Evolutionary conservation across 2,329 filamentous ascomycete species (phyloP), one percentile per base, ranked within the genome.

Genomic region (Nannizziopsis arthrosporioides): DNA sequence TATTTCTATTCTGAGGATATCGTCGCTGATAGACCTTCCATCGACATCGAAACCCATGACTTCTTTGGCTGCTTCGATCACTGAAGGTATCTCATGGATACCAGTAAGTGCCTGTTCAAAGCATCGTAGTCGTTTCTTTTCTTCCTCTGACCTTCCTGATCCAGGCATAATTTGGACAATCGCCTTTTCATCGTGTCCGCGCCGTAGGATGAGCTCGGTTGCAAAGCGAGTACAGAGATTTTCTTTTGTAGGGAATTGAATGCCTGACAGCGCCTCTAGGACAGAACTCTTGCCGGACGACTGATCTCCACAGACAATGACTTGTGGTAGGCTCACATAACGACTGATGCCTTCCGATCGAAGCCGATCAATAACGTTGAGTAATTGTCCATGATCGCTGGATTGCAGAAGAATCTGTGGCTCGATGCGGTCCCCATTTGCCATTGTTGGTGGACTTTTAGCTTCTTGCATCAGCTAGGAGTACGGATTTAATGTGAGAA

Each of bases 311-410:
- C 59, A 62, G 3, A 63, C 59, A 2, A 63, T 52, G 3, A 62
- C 17, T 39, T 62, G 60, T 9, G 59, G 59, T 2, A 62, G 55
- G 4, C 41, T 5, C 8, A 76, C 64, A 11, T 74, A 67, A 1
- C 60, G 69, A 7, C 63, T 69, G 2, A 73, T 65, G 1, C 77
- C 75, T 9, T 70, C 66, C 2, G 67, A 65, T 4, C 73, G 70
- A 0, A 82, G 62, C 0, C 67, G 64, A 54, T 79, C 73, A 19
- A 77, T 73, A 0, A 71, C 66, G 41, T 79, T 70, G 18, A 81
- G 66, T 0, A 81, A 58, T 30, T 61, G 60, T 2, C 66, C 65
- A 50, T 71, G 67, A 3, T 71, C 69, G 18, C 71, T 63, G 2
- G 57, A 63, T 18, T 51, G 50, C 12, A 44, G 17, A 30, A 48